A percentile compares a stretch with the other conserved stretches of the same genome.
phyloP scores from a whole-genome alignment of 2,329 filamentous ascomycete species.

The Fusarium guadeloupense region DNA sequence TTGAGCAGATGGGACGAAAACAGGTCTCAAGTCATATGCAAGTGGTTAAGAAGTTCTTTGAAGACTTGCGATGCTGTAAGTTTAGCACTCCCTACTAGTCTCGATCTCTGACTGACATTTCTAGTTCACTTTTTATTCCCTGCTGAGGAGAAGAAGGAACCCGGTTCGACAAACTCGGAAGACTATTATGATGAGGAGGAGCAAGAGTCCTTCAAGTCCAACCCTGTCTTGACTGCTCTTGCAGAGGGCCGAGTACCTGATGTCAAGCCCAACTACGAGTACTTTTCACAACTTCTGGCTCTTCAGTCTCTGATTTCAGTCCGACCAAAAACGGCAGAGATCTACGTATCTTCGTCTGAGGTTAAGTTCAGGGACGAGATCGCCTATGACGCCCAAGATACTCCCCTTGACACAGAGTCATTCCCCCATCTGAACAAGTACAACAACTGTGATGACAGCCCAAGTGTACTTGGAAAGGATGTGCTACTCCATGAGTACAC shows the following conservation, averaged over 20 bases:
- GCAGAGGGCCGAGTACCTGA: constrained; percentile 66
- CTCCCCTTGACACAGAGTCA: constrained; percentile 54
- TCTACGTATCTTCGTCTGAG: constrained; percentile 65
- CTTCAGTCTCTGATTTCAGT: constrained; percentile 64
- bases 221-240: constrained; percentile 69
- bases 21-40: constrained; percentile 78
- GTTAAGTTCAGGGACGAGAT: constrained; percentile 61
- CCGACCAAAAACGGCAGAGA: constrained; percentile 66
- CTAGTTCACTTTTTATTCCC: constrained; percentile 69
- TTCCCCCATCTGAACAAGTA: constrained; percentile 67
- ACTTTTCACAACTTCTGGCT: constrained; percentile 65
- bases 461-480: constrained; percentile 61
- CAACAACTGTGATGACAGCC: constrained; percentile 62
- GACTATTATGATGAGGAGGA: constrained; percentile 55
- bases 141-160: constrained; percentile 64
- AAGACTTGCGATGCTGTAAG: constrained; percentile 70
- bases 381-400: constrained; percentile 56
- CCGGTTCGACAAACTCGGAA: constrained; percentile 70
- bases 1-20: constrained; percentile 64
- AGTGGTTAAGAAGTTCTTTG: constrained; percentile 73
- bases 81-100: constrained; percentile 13
- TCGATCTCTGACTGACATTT: constrained; percentile 15
- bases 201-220: constrained; percentile 68
- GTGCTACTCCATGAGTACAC: constrained; percentile 69
- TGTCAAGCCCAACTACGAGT: constrained; percentile 69